Conservation (phyloP, 2,329 filamentous ascomycete genomes). For the Periconia sp. region DNA sequence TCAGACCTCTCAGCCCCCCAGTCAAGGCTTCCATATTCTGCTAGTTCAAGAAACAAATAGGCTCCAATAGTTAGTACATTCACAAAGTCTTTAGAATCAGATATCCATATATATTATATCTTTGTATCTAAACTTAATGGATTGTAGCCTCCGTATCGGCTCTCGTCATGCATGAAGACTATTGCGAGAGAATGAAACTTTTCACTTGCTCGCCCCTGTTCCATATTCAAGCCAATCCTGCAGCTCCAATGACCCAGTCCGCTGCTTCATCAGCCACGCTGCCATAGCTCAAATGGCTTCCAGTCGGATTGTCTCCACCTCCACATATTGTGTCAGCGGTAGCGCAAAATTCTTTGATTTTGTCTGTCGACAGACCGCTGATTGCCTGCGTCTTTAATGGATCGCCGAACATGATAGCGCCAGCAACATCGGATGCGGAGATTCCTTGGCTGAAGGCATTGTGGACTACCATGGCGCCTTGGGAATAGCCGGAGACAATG, state of each 20-base stretch:
- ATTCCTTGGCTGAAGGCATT: conserved; percentile 33
- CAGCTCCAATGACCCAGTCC: conserved; percentile 30
- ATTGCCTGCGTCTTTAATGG: conserved; percentile 35
- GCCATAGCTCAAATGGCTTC: conserved; percentile 38
- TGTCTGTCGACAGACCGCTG: conserved; percentile 20
- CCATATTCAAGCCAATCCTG: conserved; percentile 26
- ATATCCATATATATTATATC: no score
- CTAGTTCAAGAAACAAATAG: no score
- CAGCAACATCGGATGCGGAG: conserved; percentile 27
- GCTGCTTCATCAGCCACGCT: conserved; percentile 32
- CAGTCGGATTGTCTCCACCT: conserved; percentile 28
- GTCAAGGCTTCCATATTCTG: no score
- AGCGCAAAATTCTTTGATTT: conserved; percentile 38
- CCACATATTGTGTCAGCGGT: conserved; percentile 32
- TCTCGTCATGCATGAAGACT: no score
- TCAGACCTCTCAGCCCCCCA: no score
- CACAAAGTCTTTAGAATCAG: no score
- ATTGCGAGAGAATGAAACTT: no score
- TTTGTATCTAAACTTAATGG: no score
- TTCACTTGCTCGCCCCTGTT: no score
- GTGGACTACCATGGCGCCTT: conserved; percentile 43
- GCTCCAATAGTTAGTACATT: no score
- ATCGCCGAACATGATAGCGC: conserved; percentile 37
- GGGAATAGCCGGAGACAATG: conserved; percentile 40
- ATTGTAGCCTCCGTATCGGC: no score